Conservation (phyloP, 2,329 filamentous ascomycete genomes). For the Beauveria sp. region DNA sequence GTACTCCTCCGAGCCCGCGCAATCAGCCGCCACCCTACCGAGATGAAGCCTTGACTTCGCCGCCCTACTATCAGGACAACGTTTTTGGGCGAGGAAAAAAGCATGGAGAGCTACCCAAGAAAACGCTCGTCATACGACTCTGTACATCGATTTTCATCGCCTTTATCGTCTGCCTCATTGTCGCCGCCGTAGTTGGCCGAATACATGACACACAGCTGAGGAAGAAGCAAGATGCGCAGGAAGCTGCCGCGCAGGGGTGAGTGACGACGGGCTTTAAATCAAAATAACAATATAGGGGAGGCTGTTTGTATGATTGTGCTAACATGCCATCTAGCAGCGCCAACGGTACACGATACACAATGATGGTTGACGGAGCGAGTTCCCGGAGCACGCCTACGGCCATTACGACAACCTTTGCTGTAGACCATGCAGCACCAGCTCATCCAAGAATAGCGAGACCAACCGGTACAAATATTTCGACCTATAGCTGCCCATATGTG, state of each 20-base stretch:
- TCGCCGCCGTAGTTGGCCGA: slow-evolving; percentile 9
- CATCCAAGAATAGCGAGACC: background rate
- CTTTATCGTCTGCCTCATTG: slow-evolving; percentile 10
- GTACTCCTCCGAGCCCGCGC: background rate
- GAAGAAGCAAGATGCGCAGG: background rate
- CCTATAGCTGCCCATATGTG: slow-evolving; percentile 7
- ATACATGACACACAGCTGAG: slow-evolving; percentile 6
- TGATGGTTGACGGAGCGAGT: background rate
- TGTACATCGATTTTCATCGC: slow-evolving; percentile 9
- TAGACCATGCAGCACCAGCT: background rate
- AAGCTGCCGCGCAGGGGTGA: background rate
- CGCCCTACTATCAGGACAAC: slow-evolving; percentile 1
- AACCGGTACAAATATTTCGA: background rate
- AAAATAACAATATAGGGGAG: too few relatives aligned
- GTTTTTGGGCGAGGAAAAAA: background rate
- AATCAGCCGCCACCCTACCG: slow-evolving; percentile 8
- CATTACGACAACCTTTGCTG: background rate
- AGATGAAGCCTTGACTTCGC: background rate
- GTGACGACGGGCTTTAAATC: background rate
- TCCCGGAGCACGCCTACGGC: background rate
- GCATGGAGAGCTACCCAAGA: background rate
- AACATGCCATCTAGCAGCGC: background rate
- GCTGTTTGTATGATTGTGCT: background rate
- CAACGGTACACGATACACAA: background rate
- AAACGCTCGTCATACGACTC: slow-evolving; percentile 3